Percentiles rank a stretch among this genome's conserved stretches.
Conservation (phyloP, 2,329 filamentous ascomycete genomes). For the Nemania sp. region DNA sequence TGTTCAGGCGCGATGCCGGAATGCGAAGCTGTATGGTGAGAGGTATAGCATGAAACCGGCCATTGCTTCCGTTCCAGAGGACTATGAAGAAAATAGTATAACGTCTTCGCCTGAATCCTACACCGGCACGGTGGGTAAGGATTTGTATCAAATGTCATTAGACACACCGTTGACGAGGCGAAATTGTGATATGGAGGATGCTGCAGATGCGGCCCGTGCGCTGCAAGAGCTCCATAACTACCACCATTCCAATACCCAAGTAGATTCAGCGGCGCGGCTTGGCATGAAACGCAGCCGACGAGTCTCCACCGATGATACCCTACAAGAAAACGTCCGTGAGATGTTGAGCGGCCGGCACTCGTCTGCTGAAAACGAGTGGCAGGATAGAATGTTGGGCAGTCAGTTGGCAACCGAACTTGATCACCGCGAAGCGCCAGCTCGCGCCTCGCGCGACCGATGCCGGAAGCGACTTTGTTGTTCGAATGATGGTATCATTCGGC, state of each 20-base stretch:
- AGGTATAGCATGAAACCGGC: conserved; percentile 55
- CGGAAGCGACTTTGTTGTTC: conserved; percentile 71
- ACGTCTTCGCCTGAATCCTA: conserved; percentile 62
- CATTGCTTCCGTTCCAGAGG: conserved; percentile 62
- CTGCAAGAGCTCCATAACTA: conserved; percentile 65
- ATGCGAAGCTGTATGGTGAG: conserved; percentile 61
- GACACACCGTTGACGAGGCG: conserved; percentile 52
- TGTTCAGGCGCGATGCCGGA: conserved; percentile 66
- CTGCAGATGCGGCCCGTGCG: conserved; percentile 58
- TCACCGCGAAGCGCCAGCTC: conserved; percentile 31
- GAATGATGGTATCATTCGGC: conserved; percentile 54
- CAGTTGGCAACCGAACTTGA: conserved; percentile 35
- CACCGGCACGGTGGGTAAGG: conserved; percentile 55
- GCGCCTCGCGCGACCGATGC: conserved; percentile 48
- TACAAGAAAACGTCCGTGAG: conserved; percentile 70
- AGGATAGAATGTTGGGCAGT: conserved; percentile 45
- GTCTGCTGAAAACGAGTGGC: conserved; percentile 43
- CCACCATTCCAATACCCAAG: conserved; percentile 38
- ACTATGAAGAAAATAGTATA: conserved; percentile 54
- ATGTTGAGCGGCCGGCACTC: conserved; percentile 50
- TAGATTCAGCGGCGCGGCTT: conserved; percentile 43
- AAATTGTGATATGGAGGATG: conserved; percentile 54
- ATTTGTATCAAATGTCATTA: conserved; percentile 53
- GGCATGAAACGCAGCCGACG: conserved; percentile 64
- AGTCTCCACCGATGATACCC: conserved; percentile 58